phyloP scores from a whole-genome alignment of 139 green algal genomes.

The Pseudopediastrum boryanum region DNA sequence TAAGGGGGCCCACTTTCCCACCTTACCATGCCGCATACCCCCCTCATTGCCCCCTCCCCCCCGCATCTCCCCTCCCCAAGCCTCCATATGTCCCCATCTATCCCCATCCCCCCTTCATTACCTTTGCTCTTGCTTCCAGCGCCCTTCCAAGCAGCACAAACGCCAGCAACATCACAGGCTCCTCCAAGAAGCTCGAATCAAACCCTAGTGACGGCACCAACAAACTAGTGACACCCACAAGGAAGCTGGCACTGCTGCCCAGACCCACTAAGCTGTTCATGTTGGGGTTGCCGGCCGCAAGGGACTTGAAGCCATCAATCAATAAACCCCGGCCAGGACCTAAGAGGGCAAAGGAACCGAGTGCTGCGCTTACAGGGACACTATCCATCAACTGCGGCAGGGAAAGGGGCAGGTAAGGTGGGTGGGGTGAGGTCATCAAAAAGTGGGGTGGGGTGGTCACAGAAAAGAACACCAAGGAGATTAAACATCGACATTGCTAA shows the following conservation, averaged over 20 bases:
- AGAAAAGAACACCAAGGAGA: too few species aligned
- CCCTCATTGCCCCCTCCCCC: too few species aligned
- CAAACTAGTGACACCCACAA: slow-evolving; percentile 27
- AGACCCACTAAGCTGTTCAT: slow-evolving; percentile 94
- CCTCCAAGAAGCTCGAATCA: slow-evolving; percentile 84
- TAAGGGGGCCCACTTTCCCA: too few species aligned
- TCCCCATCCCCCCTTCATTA: too few species aligned
- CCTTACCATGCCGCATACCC: too few species aligned
- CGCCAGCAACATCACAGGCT: slow-evolving; percentile 96
- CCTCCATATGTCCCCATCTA: too few species aligned
- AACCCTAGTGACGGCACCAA: slow-evolving; percentile 58
- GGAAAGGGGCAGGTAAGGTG: too few species aligned
- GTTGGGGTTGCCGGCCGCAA: slow-evolving; percentile 77
- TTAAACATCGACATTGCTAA: too few species aligned
- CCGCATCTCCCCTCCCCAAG: too few species aligned
- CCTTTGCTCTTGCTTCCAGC: slow-evolving; percentile 80
- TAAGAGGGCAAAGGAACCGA: slow-evolving; percentile 81
- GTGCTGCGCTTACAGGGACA: slow-evolving; percentile 59
- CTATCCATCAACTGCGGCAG: slow-evolving; percentile 66
- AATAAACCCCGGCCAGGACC: slow-evolving; percentile 80
- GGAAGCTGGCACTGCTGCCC: slow-evolving; percentile 48
- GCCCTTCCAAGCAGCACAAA: slow-evolving; percentile 90
- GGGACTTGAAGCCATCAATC: slow-evolving; percentile 66
- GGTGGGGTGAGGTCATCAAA: too few species aligned
- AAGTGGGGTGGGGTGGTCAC: too few species aligned